phyloP scores from a whole-genome alignment of 345 rosid species.

The Gossypium stocksii region DNA sequence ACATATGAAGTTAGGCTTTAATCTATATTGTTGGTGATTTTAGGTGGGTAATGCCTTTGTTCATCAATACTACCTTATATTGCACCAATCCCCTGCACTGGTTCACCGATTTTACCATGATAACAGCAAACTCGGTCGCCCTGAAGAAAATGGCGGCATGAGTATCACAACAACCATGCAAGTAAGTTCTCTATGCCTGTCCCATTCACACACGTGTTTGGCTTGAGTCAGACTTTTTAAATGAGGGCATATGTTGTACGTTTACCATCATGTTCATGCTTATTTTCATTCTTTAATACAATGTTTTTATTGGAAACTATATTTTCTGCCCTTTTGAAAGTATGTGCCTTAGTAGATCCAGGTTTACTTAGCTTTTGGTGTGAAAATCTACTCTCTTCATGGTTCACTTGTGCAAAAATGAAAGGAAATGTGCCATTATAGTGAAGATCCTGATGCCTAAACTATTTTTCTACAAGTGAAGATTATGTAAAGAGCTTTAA shows the following conservation, averaged over 20 bases:
- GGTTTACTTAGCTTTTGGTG: not conserved
- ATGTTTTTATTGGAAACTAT: not conserved
- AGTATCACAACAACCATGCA: conserved; percentile 75
- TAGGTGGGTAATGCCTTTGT: conserved; percentile 98
- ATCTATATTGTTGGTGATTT: not conserved
- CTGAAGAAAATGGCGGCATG: conserved; percentile 65
- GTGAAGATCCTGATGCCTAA: not conserved
- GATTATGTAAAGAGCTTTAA: not conserved
- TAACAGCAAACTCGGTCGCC: conserved; percentile 85
- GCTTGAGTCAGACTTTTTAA: not conserved
- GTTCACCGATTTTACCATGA: conserved; percentile 96
- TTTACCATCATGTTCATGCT: not conserved
- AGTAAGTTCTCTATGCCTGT: conserved; percentile 35
- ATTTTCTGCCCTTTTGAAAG: not conserved
- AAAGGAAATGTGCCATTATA: not conserved
- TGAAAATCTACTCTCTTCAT: not conserved
- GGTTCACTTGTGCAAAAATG: not conserved
- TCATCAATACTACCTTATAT: conserved; percentile 82
- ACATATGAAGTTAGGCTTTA: not conserved
- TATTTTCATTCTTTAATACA: not conserved
- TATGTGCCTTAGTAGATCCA: not conserved
- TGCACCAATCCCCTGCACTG: conserved; percentile 84
- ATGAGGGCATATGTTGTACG: not conserved
- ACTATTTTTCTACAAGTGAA: not conserved
- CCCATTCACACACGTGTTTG: not conserved